Conservation (phyloP, 1,284 basidiomycete genomes). For the Cutaneotrichosporon dermatis region DNA sequence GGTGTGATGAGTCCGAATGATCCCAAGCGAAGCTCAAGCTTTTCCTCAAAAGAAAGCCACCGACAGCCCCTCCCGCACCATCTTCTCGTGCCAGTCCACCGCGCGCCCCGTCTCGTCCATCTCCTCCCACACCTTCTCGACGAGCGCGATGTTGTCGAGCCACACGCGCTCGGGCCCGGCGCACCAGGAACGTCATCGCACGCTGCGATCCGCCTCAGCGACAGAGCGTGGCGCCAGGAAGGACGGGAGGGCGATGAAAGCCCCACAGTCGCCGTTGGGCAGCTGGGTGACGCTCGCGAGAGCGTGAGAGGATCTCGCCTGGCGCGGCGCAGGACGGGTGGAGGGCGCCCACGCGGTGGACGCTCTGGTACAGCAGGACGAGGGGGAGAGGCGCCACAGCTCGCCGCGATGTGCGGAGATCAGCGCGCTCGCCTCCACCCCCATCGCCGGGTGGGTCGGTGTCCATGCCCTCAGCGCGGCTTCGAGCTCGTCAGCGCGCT, state of each 20-base stretch:
- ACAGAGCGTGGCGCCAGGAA: conserved; percentile 29
- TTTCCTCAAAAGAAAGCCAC: conserved; percentile 27
- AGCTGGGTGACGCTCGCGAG: conserved; percentile 25
- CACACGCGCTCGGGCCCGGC: conserved; percentile 30
- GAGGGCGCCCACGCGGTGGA: conserved; percentile 27
- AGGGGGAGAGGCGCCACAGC: conserved; percentile 26
- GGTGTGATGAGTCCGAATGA: no score
- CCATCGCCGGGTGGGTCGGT: not conserved
- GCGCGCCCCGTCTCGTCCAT: conserved; percentile 25
- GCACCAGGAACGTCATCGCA: conserved; percentile 22
- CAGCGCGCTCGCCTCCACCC: conserved; percentile 19
- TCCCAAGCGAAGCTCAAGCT: no score
- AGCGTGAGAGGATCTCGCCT: conserved; percentile 23
- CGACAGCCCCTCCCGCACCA: conserved; percentile 28
- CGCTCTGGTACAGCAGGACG: conserved; percentile 27
- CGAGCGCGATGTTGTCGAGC: conserved; percentile 32
- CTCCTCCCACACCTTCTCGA: conserved; percentile 35
- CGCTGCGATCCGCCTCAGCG: conserved; percentile 21
- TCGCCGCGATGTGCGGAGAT: conserved; percentile 31
- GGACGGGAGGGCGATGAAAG: conserved; percentile 27
- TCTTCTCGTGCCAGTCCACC: conserved; percentile 33
- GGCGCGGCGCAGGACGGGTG: conserved; percentile 28
- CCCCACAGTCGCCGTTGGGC: conserved; percentile 28
- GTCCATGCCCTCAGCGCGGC: conserved; percentile 21
- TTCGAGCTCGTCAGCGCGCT: conserved; percentile 27